Conservation (phyloP, 2,329 filamentous ascomycete species). For the Fusarium oligoseptatum region DNA sequence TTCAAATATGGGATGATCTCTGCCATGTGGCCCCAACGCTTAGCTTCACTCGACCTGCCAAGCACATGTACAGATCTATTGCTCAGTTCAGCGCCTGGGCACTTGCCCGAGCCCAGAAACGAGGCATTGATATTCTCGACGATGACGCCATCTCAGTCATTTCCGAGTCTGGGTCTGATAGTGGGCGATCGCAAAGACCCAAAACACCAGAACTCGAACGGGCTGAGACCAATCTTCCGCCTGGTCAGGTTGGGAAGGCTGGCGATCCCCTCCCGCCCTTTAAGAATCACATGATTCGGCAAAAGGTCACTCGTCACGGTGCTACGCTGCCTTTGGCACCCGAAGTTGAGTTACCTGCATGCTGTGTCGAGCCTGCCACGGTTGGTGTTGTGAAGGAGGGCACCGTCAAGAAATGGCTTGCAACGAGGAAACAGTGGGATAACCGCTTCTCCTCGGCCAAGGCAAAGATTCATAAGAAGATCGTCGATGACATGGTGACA, state of each 20-base stretch:
- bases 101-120: constrained; percentile 83
- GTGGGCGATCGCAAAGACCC: constrained; percentile 38
- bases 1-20: constrained; percentile 96
- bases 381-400: constrained; percentile 85
- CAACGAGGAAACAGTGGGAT: constrained; percentile 80
- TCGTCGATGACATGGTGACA: constrained; percentile 77
- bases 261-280: constrained; percentile 87
- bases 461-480: constrained; percentile 78
- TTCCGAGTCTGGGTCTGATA: constrained; percentile 67
- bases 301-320: constrained; percentile 85
- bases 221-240: constrained; percentile 34
- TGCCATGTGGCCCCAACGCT: constrained; percentile 93
- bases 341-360: constrained; percentile 74
- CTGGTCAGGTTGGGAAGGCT: constrained; percentile 79
- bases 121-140: constrained; percentile 83
- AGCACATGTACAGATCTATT: constrained; percentile 93
- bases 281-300: constrained; percentile 89
- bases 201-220: constrained; percentile 38
- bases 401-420: constrained; percentile 87
- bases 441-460: constrained; percentile 77
- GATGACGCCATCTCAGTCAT: constrained; percentile 84
- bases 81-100: constrained; percentile 96
- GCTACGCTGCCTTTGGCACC: constrained; percentile 76
- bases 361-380: constrained; percentile 69
- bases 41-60: constrained; percentile 96